phyloP scores from a whole-genome alignment of 805 yeast genomes.

The Candida insectorum region DNA sequence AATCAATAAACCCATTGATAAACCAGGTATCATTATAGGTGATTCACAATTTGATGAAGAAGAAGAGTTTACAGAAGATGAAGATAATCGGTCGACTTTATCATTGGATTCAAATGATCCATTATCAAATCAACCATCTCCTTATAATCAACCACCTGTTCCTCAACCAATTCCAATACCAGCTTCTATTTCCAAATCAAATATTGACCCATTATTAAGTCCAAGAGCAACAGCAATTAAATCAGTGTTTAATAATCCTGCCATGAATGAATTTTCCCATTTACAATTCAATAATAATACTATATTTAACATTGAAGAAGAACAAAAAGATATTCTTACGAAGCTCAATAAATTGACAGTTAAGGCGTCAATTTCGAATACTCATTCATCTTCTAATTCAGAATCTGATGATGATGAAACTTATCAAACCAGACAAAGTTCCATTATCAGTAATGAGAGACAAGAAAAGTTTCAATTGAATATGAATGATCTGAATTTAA shows the following conservation, averaged over 20 bases:
- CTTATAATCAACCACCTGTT: slow-evolving; percentile 5
- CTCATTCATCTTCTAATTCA: slow-evolving; percentile 12
- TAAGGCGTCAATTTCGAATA: slow-evolving; percentile 7
- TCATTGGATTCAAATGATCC: slow-evolving; percentile 13
- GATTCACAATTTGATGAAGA: background rate
- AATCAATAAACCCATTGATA: background rate
- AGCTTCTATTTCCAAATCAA: background rate
- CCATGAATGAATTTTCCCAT: slow-evolving; percentile 31
- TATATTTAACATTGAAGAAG: slow-evolving; percentile 20
- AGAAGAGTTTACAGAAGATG: slow-evolving; percentile 5
- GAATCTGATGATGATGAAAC: slow-evolving; percentile 16
- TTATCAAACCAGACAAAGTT: slow-evolving; percentile 36
- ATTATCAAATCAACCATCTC: slow-evolving; percentile 13
- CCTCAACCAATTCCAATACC: slow-evolving; percentile 8
- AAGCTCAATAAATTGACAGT: slow-evolving; percentile 17
- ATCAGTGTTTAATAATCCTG: slow-evolving; percentile 42
- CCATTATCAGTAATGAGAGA: slow-evolving; percentile 38
- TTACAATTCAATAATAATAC: slow-evolving; percentile 27
- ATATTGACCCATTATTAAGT: slow-evolving; percentile 19
- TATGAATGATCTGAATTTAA: slow-evolving; percentile 60
- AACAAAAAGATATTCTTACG: slow-evolving; percentile 19
- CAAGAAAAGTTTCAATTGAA: slow-evolving; percentile 53
- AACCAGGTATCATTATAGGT: background rate
- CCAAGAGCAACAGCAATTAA: slow-evolving; percentile 40
- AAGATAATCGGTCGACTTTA: too few species aligned